Percentiles rank a stretch among this genome's conserved stretches.
phyloP scores from a whole-genome alignment of 176 grass and related monocot genomes.

The Saccharum officinarum region DNA sequence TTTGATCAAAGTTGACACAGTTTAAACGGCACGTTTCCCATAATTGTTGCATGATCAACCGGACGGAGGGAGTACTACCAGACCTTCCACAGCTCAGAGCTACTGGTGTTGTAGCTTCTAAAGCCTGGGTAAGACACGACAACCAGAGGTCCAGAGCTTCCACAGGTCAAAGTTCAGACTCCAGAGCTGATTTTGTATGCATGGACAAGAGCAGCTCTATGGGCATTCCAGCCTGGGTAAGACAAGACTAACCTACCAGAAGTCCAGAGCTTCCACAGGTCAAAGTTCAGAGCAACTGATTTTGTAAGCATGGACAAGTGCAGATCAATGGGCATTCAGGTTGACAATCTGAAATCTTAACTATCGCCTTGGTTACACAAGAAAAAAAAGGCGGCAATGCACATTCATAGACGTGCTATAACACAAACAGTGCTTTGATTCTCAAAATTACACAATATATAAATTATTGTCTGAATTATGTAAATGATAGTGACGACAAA shows the following conservation, averaged over 20 bases:
- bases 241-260: too few relatives aligned
- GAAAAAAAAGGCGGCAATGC: background rate
- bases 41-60: too few relatives aligned
- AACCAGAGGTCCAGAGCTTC: too few relatives aligned
- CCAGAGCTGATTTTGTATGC: background rate
- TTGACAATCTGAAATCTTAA: background rate
- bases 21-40: too few relatives aligned
- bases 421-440: constrained; percentile 34
- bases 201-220: background rate
- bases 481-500: constrained; percentile 50
- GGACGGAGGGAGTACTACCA: too few relatives aligned
- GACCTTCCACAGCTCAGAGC: background rate
- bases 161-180: too few relatives aligned
- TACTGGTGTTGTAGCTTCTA: background rate
- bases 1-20: too few relatives aligned
- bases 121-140: too few relatives aligned
- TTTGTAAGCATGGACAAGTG: background rate
- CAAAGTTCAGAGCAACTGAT: background rate
- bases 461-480: constrained; percentile 46
- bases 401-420: background rate
- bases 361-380: background rate
- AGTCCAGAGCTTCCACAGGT: too few relatives aligned
- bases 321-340: background rate
- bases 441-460: constrained; percentile 49
- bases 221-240: background rate